Evolutionary conservation across 345 rosid genomes (phyloP), one percentile per base, ranked within the genome.

Genomic region (Pistacia vera): DNA sequence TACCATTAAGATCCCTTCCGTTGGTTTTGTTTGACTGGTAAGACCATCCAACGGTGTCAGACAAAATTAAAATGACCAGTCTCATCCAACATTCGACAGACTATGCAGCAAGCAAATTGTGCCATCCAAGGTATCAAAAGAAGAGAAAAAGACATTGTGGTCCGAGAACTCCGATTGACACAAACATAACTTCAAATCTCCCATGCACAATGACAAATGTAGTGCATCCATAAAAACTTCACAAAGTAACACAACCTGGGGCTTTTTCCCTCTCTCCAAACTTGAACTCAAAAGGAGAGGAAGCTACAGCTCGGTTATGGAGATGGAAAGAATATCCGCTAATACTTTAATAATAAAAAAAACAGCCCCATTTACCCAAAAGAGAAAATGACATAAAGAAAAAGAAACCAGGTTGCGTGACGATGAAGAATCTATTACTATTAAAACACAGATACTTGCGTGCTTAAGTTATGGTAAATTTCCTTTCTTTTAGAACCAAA

Each of bases 101-200:
- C 11, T 9, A 8, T 9, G 28, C 11, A 10, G 28, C 67, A 48
- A 28, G 75, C 30, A 48, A 22, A 64, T 36, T 41, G 74, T 64
- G 65, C 11, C 28, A 70, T 38, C 72, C 80, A 38, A 82, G 55
- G 73, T 17, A 63, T 58, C 59, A 33, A 59, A 59, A 75, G 13
- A 54, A 38, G 13, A 59, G 59, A 33, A 12, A 8, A 12, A 8
- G 44, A 10, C 46, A 16, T 44, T 72, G 67, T 57, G 22, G 48
- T 63, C 25, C 17, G 59, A 28, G 28, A 49, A 14, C n/a, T 49
- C 41, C 8, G 22, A 3, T 46, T 8, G 57, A 17, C 46, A 28
- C 12, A 0, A 57, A 0, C 16, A 38, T 12, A 38, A 4, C 33
- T 57, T 58, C 74, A 57, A 58, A 41, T 58, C 36, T 58, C 8